Percentiles rank a stretch among this genome's conserved stretches.
These are phyloP conservation scores for Coniochaeta hoffmannii DNA, from an alignment of 2,329 filamentous ascomycete genomes.

Conservation along the genomic window DNA sequence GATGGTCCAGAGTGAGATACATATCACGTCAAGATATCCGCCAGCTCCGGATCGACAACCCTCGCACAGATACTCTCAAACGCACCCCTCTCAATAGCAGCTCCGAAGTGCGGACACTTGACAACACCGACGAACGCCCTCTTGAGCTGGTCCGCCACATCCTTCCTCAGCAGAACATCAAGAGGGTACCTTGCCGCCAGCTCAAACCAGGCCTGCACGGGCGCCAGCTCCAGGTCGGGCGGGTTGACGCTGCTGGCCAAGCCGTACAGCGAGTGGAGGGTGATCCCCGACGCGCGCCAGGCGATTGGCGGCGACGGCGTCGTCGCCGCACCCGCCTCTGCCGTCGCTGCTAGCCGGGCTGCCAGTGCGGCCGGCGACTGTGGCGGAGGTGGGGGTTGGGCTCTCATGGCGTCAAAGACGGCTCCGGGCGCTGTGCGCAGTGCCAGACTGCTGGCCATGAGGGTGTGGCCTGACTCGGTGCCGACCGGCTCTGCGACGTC, in stretches of 20 bases:
- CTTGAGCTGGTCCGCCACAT: slow-evolving; percentile 29
- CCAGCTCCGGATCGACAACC: slow-evolving; percentile 25
- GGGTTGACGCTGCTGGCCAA: slow-evolving; percentile 37
- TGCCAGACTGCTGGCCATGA: slow-evolving; percentile 36
- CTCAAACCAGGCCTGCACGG: slow-evolving; percentile 50
- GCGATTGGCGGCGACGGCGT: slow-evolving; percentile 22
- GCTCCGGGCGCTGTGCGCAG: slow-evolving; percentile 29
- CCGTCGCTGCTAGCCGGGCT: neutral
- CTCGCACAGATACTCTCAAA: slow-evolving; percentile 38
- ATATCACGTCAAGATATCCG: neutral
- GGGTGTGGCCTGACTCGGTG: slow-evolving; percentile 28
- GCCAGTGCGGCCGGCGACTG: neutral
- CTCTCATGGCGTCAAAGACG: slow-evolving; percentile 19
- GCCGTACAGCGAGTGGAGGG: slow-evolving; percentile 33
- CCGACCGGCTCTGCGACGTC: slow-evolving; percentile 12
- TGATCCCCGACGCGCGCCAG: slow-evolving; percentile 32
- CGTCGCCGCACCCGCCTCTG: slow-evolving; percentile 9
- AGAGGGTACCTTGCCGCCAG: slow-evolving; percentile 32
- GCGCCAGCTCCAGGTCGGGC: slow-evolving; percentile 35
- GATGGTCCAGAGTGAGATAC: neutral
- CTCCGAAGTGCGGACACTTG: slow-evolving; percentile 39
- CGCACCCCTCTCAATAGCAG: slow-evolving; percentile 34
- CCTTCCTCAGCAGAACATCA: slow-evolving; percentile 25
- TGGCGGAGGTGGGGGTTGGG: neutral
- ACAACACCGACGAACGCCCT: slow-evolving; percentile 34